These are phyloP conservation scores for Epichloe typhina DNA, from an alignment of 2,329 filamentous ascomycete genomes.

Conservation along the genomic window DNA sequence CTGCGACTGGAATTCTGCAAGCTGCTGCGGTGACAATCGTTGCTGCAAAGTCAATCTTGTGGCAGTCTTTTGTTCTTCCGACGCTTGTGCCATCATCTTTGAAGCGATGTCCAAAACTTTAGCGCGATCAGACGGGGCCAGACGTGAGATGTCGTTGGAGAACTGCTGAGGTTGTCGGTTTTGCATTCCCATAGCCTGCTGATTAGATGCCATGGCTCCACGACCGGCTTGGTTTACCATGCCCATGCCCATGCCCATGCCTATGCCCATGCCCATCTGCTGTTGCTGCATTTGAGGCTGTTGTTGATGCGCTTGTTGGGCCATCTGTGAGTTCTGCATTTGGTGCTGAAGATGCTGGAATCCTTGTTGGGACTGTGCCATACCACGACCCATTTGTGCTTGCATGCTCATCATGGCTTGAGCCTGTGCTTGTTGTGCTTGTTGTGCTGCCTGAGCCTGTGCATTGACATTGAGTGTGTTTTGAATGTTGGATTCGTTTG, in stretches of 20 bases:
- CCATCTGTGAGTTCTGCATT: conserved; percentile 41
- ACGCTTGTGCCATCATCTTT: conserved; percentile 24
- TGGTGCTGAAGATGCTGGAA: conserved; percentile 47
- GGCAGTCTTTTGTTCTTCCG: conserved; percentile 31
- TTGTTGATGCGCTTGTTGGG: conserved; percentile 22
- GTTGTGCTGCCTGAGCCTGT: conserved; percentile 19
- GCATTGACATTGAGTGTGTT: conserved; percentile 35
- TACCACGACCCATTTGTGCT: conserved; percentile 36
- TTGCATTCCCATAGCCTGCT: conserved; percentile 27
- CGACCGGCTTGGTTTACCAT: conserved; percentile 25
- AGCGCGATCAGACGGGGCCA: conserved; percentile 30
- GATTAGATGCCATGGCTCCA: conserved; percentile 27
- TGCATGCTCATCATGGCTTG: conserved; percentile 42
- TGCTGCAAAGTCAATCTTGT: conserved; percentile 20
- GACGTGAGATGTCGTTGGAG: conserved; percentile 22
- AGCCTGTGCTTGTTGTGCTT: conserved; percentile 19
- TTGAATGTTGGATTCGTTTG: conserved; percentile 34
- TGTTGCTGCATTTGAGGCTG: conserved; percentile 16
- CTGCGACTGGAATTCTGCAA: conserved; percentile 30
- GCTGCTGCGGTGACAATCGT: conserved; percentile 27
- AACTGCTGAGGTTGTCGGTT: conserved; percentile 17
- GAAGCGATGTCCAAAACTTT: conserved; percentile 32
- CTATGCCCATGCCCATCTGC: conserved; percentile 17
- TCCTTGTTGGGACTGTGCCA: conserved; percentile 36
- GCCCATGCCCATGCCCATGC: conserved; percentile 23